A percentile compares a stretch with the other conserved stretches of the same genome.
These are phyloP conservation scores for Tylopilus orsonianus DNA, from an alignment of 1,284 basidiomycete species.

Conservation along the genomic window DNA sequence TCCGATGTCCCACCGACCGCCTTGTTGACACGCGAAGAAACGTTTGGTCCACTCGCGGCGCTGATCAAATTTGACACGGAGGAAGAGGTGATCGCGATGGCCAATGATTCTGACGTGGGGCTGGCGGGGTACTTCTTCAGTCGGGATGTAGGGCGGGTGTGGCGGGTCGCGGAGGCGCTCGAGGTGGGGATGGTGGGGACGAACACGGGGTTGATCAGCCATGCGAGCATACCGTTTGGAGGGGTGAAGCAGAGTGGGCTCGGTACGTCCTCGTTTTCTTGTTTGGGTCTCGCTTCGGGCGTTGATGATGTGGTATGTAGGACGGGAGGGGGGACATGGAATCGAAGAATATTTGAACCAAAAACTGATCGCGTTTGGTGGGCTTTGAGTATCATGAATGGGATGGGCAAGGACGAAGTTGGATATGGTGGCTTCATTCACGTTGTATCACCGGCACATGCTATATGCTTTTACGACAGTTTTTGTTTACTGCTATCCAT, in stretches of 20 bases:
- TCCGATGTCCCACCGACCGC: slow-evolving; percentile 78
- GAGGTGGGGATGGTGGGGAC: slow-evolving; percentile 96
- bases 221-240: slow-evolving; percentile 88
- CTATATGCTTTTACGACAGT: too few relatives aligned
- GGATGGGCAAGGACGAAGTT: too few relatives aligned
- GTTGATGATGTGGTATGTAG: slow-evolving; percentile 33
- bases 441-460: too few relatives aligned
- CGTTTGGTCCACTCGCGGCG: slow-evolving; percentile 84
- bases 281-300: neutral
- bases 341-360: slow-evolving; percentile 83
- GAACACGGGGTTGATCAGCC: slow-evolving; percentile 83
- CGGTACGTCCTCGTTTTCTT: slow-evolving; percentile 38
- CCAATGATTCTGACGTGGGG: slow-evolving; percentile 85
- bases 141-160: slow-evolving; percentile 85
- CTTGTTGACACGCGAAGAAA: slow-evolving; percentile 74
- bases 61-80: slow-evolving; percentile 88
- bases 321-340: slow-evolving; percentile 78
- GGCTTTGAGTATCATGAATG: slow-evolving; percentile 36
- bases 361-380: slow-evolving; percentile 80
- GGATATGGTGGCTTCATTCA: too few relatives aligned
- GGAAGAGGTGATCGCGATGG: slow-evolving; percentile 84
- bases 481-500: too few relatives aligned
- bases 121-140: slow-evolving; percentile 95
- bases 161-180: slow-evolving; percentile 96
- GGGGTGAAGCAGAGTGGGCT: slow-evolving; percentile 89